phyloP scores from a whole-genome alignment of 495 filamentous ascomycete species.

The Pseudevernia furfuracea region DNA sequence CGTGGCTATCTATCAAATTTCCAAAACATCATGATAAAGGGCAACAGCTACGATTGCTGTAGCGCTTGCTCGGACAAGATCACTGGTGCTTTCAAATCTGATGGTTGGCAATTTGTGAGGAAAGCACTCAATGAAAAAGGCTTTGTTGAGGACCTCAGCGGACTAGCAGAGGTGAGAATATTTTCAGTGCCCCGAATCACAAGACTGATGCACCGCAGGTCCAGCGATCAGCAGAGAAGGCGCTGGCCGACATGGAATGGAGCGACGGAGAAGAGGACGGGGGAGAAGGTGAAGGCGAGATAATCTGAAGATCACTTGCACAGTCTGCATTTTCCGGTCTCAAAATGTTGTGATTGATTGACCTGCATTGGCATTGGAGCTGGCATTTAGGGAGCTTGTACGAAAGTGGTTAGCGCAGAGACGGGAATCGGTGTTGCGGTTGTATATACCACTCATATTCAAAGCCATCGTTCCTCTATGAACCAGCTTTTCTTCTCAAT shows the following conservation, averaged over 20 bases:
- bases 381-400: not conserved
- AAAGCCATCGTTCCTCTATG: conserved; percentile 35
- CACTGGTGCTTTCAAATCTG: conserved; percentile 57
- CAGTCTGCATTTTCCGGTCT: conserved; percentile 8
- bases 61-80: conserved; percentile 82
- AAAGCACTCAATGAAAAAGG: conserved; percentile 74
- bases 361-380: not conserved
- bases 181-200: not conserved
- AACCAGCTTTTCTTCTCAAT: conserved; percentile 48
- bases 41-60: conserved; percentile 80
- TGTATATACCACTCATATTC: conserved; percentile 18
- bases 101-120: conserved; percentile 85
- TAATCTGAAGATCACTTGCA: conserved; percentile 23
- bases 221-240: conserved; percentile 70
- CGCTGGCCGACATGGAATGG: conserved; percentile 52
- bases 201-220: conserved; percentile 37
- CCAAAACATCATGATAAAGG: conserved; percentile 73
- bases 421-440: not conserved
- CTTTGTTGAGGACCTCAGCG: conserved; percentile 85
- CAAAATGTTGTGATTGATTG: conserved; percentile 23
- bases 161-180: conserved; percentile 68
- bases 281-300: conserved; percentile 36
- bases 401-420: not conserved
- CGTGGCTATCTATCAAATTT: conserved; percentile 85
- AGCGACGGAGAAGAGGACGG: conserved; percentile 47